Base-by-base conservation (phyloP, 2,329 filamentous ascomycete genomes). In the Alternaria novae-zelandiae region DNA sequence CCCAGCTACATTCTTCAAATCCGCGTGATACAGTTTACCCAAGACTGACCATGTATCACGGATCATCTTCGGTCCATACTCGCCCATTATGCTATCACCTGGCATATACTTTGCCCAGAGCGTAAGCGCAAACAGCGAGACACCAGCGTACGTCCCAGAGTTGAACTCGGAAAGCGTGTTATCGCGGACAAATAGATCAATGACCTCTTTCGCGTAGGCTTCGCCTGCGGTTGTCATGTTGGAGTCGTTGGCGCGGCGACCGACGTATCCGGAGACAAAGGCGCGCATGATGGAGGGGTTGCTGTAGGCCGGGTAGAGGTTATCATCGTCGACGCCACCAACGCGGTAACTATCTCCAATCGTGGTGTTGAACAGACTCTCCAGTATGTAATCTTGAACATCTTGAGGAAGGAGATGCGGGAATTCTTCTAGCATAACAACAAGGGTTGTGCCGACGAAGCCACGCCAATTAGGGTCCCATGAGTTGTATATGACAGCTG, bases 391-490 rank as follows among this genome's bases (percentile, higher is more conserved):
- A 0, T 71, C 57, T 15, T 81, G 76, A 0, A 82, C 70, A 9
- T 80, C 70, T 8, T 75, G 63, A 0, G 81, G 78, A 7, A 86
- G 72, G 1, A 89, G 79, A 60, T 84, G 73, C 0, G 81, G 74
- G 57, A 87, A 90, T 65, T 90, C 87, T 70, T 90, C 88, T 21
- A 88, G 79, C 25, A 84, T 84, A 44, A 89, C 78, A 25, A 90
- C 84, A 13, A 90, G 82, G 0, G 86, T 84, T 0, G 86, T 88
- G 12, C 87, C 86, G 32, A 90, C 82, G 60, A 90, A 90, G 1
- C 87, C 88, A 54, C 88, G 81, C 88, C 88, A 90, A 64, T 90
- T 90, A 2, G 87, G 87, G 67, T 90, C 88, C 85, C 86, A 90
- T 0, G 84, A 83, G 59, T 84, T 82, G 70, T 89, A 88, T 32